phyloP scores from a whole-genome alignment of 2,329 filamentous ascomycete species.

The Clonostachys rhizophaga region DNA sequence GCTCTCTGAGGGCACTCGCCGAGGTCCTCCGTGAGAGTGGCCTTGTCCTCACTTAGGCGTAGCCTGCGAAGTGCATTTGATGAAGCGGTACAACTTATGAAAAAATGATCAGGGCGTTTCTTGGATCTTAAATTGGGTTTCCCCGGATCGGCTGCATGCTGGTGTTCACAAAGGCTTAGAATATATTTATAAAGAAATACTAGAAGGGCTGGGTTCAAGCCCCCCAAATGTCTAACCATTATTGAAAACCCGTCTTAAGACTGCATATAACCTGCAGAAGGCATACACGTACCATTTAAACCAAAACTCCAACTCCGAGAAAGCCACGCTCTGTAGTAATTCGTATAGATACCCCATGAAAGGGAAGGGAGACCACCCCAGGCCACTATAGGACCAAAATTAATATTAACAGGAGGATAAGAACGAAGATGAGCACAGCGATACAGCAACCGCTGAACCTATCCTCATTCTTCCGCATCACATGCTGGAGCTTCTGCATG shows the following conservation, averaged over 20 bases:
- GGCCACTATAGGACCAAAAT: constrained; percentile 52
- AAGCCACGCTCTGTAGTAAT: too few species aligned
- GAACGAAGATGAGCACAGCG: constrained; percentile 76
- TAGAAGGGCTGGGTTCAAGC: constrained; percentile 1
- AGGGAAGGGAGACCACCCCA: too few species aligned
- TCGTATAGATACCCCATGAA: too few species aligned
- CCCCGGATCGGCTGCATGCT: too few species aligned
- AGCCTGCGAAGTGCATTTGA: too few species aligned
- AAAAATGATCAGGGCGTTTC: constrained; percentile 1
- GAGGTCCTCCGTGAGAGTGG: constrained; percentile 49
- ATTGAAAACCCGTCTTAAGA: too few species aligned
- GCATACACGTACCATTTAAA: too few species aligned
- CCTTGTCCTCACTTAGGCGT: constrained; percentile 28
- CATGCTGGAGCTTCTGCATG: constrained; percentile 78
- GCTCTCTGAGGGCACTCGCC: constrained; percentile 47
- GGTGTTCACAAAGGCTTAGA: background rate
- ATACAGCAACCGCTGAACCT: constrained; percentile 86
- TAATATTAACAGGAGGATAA: constrained; percentile 82
- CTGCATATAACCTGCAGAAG: too few species aligned
- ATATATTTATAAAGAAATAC: background rate
- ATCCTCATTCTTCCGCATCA: constrained; percentile 91
- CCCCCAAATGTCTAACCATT: too few species aligned
- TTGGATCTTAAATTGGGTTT: background rate
- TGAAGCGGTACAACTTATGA: constrained; percentile 7
- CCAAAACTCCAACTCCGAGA: too few species aligned